Evolutionary conservation across 2,329 filamentous ascomycete genomes (phyloP), one percentile per base, ranked within the genome.

Genomic region (Colletotrichum scovillei): DNA sequence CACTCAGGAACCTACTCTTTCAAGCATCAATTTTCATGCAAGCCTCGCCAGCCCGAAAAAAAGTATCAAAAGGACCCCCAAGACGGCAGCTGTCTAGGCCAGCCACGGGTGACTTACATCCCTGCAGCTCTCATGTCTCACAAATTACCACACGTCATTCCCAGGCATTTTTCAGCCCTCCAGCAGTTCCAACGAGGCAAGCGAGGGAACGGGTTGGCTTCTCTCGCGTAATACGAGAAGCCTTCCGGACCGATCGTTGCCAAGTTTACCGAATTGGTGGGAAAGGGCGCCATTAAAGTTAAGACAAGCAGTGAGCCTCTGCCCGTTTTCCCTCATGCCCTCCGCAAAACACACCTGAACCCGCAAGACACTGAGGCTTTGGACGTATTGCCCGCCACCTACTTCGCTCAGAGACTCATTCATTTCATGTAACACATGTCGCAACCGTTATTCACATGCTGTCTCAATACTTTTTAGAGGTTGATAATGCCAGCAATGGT

Each of bases 221-320:
- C 24, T 26, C 49, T 32, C 16, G 19, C 35, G 53, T 24, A 22
- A 49, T 8, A 12, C 38, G 16, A 46, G 14, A 57, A 24, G 6
- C 53, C 69, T 46, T 46, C 28, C 14, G 12, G n/a, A 30, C 38
- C 35, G 53, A 70, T 62, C 55, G 46, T 30, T 73, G 60, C 70
- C 70, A 70, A 70, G 70, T 32, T 32, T 62, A 59, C 60, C 70
- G 28, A 52, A 62, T 22, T n/a, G 12, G 55, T 57, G 56, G 55
- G 19, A 35, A 56, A 35, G 30, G 70, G 55, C 67, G 56, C 56
- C 26, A 56, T 73, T 73, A 70, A 35, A 42, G 60, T 70, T 73
- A 22, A 73, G 60, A 70, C 64, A 72, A 9, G 49, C 46, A 3
- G 46, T 56, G 52, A 53, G 66, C 26, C 4, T 53, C 22, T 46